Evolutionary conservation across 257 asterid species (phyloP).

Genomic region (Handroanthus guayacan): DNA sequence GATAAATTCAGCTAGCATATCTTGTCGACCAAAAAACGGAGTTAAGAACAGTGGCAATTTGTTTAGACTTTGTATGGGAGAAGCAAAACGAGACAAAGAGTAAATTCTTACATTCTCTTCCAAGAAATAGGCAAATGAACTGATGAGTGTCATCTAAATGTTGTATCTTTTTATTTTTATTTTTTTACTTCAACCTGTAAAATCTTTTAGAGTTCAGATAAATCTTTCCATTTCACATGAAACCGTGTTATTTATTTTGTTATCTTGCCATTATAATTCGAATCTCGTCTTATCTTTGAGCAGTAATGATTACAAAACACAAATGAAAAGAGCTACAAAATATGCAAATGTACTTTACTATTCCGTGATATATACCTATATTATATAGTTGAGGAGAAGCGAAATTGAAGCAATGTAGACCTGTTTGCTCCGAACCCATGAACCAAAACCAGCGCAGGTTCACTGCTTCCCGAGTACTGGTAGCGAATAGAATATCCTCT

Average conservation of each 20-base stretch:
- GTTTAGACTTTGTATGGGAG: not conserved
- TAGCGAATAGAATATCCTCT: constrained; percentile 83
- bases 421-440: constrained; percentile 99
- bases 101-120: not conserved
- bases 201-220: not conserved
- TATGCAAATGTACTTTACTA: constrained; percentile 29
- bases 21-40: not conserved
- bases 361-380: constrained; percentile 63
- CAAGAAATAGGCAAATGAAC: constrained; percentile 15
- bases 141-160: not conserved
- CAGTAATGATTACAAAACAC: constrained; percentile 7
- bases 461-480: constrained; percentile 74
- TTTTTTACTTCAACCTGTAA: not conserved
- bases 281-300: constrained; percentile 10
- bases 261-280: not conserved
- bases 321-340: constrained; percentile 7
- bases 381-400: constrained; percentile 66
- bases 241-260: not conserved
- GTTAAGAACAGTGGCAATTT: constrained; percentile 3
- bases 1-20: not conserved
- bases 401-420: constrained; percentile 72
- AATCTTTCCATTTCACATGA: constrained; percentile 8
- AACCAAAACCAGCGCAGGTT: constrained; percentile 85
- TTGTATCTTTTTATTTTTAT: too few relatives aligned
- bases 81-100: not conserved